phyloP scores from a whole-genome alignment of 2,329 filamentous ascomycete species.

The Hortaea werneckii region DNA sequence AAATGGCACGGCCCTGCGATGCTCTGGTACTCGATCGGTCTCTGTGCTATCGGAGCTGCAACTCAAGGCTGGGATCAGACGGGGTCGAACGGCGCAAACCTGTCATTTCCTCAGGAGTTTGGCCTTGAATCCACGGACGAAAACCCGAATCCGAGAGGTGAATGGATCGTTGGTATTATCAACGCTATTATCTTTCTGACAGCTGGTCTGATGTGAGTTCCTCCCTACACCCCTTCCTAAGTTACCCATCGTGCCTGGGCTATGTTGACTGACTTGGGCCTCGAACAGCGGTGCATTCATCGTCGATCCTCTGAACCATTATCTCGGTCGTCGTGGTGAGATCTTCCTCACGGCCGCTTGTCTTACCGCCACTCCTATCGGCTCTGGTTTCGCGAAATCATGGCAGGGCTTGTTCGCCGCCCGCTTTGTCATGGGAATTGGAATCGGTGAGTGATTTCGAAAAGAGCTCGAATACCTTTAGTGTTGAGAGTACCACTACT shows the following conservation, averaged over 20 bases:
- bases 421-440: conserved; percentile 59
- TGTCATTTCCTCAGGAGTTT: conserved; percentile 24
- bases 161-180: conserved; percentile 27
- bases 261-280: too few species aligned
- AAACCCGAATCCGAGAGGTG: background rate
- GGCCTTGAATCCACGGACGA: conserved; percentile 8
- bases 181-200: conserved; percentile 38
- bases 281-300: conserved; percentile 34
- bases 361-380: conserved; percentile 27
- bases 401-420: conserved; percentile 41
- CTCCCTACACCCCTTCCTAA: background rate
- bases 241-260: too few species aligned
- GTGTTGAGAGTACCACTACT: too few species aligned
- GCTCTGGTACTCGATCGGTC: conserved; percentile 38
- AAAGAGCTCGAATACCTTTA: too few species aligned
- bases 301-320: conserved; percentile 49
- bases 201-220: conserved; percentile 27
- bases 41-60: conserved; percentile 2
- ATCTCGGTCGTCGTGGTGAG: conserved; percentile 50
- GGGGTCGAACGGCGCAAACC: conserved; percentile 23
- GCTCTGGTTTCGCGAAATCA: conserved; percentile 33
- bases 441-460: conserved; percentile 6
- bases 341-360: conserved; percentile 42
- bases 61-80: conserved; percentile 43
- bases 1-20: conserved; percentile 41